These are phyloP conservation scores for Anethum foeniculum DNA, from an alignment of 140 eudicot genomes.

Conservation along the genomic window DNA sequence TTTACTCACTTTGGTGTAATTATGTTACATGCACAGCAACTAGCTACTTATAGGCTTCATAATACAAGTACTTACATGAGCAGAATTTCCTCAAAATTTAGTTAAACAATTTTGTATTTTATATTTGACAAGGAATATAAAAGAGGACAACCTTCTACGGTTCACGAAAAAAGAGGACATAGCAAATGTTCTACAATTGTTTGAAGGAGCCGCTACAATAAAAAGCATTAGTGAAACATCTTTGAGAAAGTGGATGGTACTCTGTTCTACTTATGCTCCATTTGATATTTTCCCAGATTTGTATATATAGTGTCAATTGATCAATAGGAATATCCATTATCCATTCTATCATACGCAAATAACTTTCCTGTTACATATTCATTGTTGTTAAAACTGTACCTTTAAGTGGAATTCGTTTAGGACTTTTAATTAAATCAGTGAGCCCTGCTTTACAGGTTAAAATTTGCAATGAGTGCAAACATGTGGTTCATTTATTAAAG, in stretches of 20 bases:
- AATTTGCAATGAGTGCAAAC: conserved; percentile 17
- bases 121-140: conserved; percentile 23
- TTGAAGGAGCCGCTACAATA: conserved; percentile 31
- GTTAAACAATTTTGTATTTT: not conserved
- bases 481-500: conserved; percentile 18
- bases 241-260: conserved; percentile 39
- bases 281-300: not conserved
- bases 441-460: conserved; percentile 12
- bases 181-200: conserved; percentile 20
- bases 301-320: not conserved
- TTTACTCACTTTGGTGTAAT: too few relatives aligned
- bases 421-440: too few relatives aligned
- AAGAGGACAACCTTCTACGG: conserved; percentile 24
- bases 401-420: not conserved
- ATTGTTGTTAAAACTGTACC: not conserved
- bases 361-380: too few relatives aligned
- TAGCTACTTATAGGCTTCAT: too few relatives aligned
- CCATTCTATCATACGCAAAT: too few relatives aligned
- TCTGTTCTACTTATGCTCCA: not conserved
- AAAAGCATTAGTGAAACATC: conserved; percentile 17
- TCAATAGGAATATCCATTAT: not conserved
- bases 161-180: conserved; percentile 37
- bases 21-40: too few relatives aligned
- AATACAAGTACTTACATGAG: too few relatives aligned
- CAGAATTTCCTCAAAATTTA: too few relatives aligned